These are phyloP conservation scores for Arachis hypogaea DNA, from an alignment of 306 rosid genomes.

Conservation along the genomic window DNA sequence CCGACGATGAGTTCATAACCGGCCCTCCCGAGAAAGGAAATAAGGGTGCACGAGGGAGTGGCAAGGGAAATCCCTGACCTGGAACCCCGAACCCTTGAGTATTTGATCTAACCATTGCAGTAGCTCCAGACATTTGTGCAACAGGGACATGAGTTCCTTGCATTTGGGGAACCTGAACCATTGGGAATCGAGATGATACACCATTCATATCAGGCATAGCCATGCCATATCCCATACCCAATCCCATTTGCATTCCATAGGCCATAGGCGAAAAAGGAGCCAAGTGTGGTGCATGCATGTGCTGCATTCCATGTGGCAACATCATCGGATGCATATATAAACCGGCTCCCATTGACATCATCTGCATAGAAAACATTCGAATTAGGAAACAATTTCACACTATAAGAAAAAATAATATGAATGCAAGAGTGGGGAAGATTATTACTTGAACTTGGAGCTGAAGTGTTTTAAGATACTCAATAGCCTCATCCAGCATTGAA, in stretches of 20 bases:
- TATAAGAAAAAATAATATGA: slow-evolving; percentile 8
- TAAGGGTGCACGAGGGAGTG: slow-evolving; percentile 55
- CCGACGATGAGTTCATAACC: slow-evolving; percentile 57
- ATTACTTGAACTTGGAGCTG: slow-evolving; percentile 95
- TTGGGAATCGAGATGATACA: slow-evolving; percentile 65
- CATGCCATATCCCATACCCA: slow-evolving; percentile 82
- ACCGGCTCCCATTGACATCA: slow-evolving; percentile 98
- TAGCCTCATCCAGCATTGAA: slow-evolving; percentile 98
- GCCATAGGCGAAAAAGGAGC: slow-evolving; percentile 75
- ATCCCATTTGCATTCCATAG: slow-evolving; percentile 81
- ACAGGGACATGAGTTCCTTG: slow-evolving; percentile 75
- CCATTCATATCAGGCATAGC: slow-evolving; percentile 75
- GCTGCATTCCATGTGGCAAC: slow-evolving; percentile 81
- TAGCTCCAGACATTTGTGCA: slow-evolving; percentile 59
- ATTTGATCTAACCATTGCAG: slow-evolving; percentile 65
- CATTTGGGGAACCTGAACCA: slow-evolving; percentile 77
- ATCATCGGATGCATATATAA: slow-evolving; percentile 86
- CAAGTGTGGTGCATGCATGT: slow-evolving; percentile 74
- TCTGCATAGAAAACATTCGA: slow-evolving; percentile 53
- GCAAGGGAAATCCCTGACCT: slow-evolving; percentile 71
- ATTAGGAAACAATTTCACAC: slow-evolving; percentile 41
- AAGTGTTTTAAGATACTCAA: slow-evolving; percentile 94
- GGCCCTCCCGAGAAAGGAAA: slow-evolving; percentile 64
- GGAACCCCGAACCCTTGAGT: slow-evolving; percentile 70
- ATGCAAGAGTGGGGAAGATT: slow-evolving; percentile 12